Evolutionary conservation across 2,329 filamentous ascomycete genomes (phyloP).

Genomic region (Arachnomyces sp.): DNA sequence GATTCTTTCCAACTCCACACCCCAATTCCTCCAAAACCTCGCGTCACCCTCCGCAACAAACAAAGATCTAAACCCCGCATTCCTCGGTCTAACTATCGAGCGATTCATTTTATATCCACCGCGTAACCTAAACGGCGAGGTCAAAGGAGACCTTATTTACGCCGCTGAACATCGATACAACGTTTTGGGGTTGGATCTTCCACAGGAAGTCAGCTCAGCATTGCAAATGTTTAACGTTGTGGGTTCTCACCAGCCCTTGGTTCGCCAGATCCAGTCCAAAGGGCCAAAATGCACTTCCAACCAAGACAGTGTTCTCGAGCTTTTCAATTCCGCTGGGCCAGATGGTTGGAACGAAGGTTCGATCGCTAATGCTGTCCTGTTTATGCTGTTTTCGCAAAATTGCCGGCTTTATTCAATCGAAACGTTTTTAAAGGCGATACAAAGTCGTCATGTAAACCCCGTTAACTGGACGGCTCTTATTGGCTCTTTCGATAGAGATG

Average conservation of each 20-base stretch:
- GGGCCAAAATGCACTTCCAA: slow-evolving; percentile 70
- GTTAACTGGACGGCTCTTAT: slow-evolving; percentile 65
- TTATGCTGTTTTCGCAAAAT: slow-evolving; percentile 54
- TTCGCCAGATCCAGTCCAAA: slow-evolving; percentile 61
- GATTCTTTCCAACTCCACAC: slow-evolving; percentile 75
- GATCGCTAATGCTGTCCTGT: slow-evolving; percentile 72
- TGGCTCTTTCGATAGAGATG: slow-evolving; percentile 70
- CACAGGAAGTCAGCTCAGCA: slow-evolving; percentile 35
- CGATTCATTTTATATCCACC: slow-evolving; percentile 81
- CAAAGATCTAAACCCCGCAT: slow-evolving; percentile 59
- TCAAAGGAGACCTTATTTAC: slow-evolving; percentile 57
- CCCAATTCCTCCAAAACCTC: slow-evolving; percentile 69
- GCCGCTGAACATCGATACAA: slow-evolving; percentile 64
- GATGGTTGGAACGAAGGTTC: slow-evolving; percentile 72
- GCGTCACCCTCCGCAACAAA: slow-evolving; percentile 56
- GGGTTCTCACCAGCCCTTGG: slow-evolving; percentile 40
- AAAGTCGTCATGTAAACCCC: slow-evolving; percentile 49
- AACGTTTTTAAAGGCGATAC: slow-evolving; percentile 54
- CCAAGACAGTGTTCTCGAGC: slow-evolving; percentile 60
- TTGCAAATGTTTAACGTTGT: slow-evolving; percentile 40
- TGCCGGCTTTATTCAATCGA: slow-evolving; percentile 61
- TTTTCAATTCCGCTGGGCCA: slow-evolving; percentile 48
- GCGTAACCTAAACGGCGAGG: slow-evolving; percentile 70
- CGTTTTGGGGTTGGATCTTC: slow-evolving; percentile 43
- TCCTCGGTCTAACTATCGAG: slow-evolving; percentile 74